A percentile compares a stretch with the other conserved stretches of the same genome.
phyloP scores from a whole-genome alignment of 2,329 filamentous ascomycete genomes.

The Ampelomyces quisqualis region DNA sequence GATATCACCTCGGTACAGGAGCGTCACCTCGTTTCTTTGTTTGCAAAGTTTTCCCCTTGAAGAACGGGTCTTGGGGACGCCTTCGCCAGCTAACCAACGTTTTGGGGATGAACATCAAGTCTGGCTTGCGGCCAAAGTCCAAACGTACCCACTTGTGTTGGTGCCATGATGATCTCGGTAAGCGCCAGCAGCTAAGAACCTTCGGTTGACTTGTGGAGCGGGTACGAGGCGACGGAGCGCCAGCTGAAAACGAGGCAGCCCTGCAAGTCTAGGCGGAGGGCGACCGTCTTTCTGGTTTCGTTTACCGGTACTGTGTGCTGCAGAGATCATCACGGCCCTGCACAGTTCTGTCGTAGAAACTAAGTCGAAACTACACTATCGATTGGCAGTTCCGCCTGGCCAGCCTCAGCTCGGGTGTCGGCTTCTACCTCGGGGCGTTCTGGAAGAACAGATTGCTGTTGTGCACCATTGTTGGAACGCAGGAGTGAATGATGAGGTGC shows the following conservation, averaged over 20 bases:
- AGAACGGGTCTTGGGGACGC: background rate
- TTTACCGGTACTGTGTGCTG: too few species aligned
- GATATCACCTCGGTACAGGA: background rate
- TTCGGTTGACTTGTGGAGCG: background rate
- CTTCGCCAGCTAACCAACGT: background rate
- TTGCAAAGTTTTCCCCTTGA: background rate
- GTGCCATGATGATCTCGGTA: too few species aligned
- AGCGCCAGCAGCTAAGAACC: background rate
- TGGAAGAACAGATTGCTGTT: constrained; percentile 7
- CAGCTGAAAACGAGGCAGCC: too few species aligned
- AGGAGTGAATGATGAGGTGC: constrained; percentile 12
- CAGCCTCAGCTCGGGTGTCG: constrained; percentile 10
- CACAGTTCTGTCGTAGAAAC: too few species aligned
- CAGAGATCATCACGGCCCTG: too few species aligned
- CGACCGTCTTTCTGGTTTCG: too few species aligned
- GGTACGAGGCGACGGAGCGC: too few species aligned
- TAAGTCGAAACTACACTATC: constrained; percentile 19
- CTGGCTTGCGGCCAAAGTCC: background rate
- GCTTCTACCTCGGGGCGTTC: background rate
- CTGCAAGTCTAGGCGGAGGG: too few species aligned
- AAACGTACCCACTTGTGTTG: too few species aligned
- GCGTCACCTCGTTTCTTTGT: background rate
- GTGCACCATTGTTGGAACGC: constrained; percentile 7
- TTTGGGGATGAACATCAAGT: background rate
- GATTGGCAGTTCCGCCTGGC: constrained; percentile 19